Evolutionary conservation across 106 monocot genomes (phyloP).

Genomic region (Amphibolis antarctica): DNA sequence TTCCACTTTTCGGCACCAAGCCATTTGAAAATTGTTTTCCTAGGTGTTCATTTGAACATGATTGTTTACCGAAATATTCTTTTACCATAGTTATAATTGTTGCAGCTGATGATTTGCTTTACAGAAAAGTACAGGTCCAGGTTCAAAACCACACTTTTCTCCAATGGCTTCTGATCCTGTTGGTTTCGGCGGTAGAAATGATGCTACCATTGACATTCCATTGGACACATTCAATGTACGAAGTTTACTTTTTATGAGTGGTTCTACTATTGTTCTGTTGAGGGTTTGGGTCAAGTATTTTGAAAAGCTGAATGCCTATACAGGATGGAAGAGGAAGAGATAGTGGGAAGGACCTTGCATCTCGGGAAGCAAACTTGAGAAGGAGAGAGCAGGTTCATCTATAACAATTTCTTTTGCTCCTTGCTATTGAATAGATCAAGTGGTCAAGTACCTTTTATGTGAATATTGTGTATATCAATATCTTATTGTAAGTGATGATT

Average conservation of each 20-base stretch:
- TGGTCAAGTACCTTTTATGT: background rate
- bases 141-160: slow-evolving; percentile 22
- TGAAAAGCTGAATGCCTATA: background rate
- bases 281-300: background rate
- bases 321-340: slow-evolving; percentile 12
- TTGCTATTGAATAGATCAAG: background rate
- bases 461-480: background rate
- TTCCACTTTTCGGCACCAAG: background rate
- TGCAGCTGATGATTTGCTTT: slow-evolving; percentile 2
- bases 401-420: background rate
- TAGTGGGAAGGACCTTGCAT: slow-evolving; percentile 15
- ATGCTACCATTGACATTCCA: slow-evolving; percentile 26
- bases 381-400: slow-evolving; percentile 18
- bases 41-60: background rate
- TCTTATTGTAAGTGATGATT: background rate
- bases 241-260: background rate
- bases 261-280: background rate
- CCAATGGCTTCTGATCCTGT: slow-evolving; percentile 9
- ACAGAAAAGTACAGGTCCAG: slow-evolving; percentile 26
- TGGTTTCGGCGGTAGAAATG: slow-evolving; percentile 9
- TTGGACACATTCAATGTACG: slow-evolving; percentile 16
- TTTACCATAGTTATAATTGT: background rate
- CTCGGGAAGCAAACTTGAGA: slow-evolving; percentile 26
- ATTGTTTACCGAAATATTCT: background rate
- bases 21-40: background rate